A percentile compares a stretch with the other conserved stretches of the same genome.
phyloP scores from a whole-genome alignment of 2,329 filamentous ascomycete species.

The Fonsecaea nubica region DNA sequence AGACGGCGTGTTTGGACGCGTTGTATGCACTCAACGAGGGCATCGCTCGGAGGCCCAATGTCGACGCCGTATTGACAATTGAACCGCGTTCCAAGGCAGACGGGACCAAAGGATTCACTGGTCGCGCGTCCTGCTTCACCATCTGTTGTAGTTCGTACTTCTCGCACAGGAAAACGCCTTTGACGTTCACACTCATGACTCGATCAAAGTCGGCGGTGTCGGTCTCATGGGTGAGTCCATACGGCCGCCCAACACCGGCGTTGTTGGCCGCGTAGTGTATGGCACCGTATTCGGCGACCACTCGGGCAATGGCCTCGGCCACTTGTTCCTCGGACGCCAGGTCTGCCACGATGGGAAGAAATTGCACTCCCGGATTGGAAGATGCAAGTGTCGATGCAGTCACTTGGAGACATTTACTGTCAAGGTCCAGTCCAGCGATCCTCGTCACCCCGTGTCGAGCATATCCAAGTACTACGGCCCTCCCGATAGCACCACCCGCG shows the following conservation, averaged over 20 bases:
- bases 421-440: conserved; percentile 21
- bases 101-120: conserved; percentile 46
- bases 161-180: conserved; percentile 52
- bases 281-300: conserved; percentile 60
- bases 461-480: conserved; percentile 21
- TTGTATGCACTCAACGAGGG: conserved; percentile 43
- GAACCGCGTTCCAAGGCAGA: conserved; percentile 51
- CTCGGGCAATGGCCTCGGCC: conserved; percentile 62
- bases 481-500: conserved; percentile 21
- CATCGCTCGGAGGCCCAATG: conserved; percentile 57
- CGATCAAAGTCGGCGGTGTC: conserved; percentile 52
- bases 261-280: conserved; percentile 43
- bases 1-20: conserved; percentile 63
- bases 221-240: conserved; percentile 49
- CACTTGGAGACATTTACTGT: conserved; percentile 12
- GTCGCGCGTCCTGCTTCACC: conserved; percentile 53
- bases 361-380: conserved; percentile 30
- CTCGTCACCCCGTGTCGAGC: conserved; percentile 19
- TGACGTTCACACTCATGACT: conserved; percentile 53
- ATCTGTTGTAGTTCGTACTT: conserved; percentile 52
- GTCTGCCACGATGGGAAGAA: conserved; percentile 55
- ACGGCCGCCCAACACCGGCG: conserved; percentile 39
- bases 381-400: neutral
- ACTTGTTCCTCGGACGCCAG: conserved; percentile 58
- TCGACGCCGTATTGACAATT: conserved; percentile 61